Evolutionary conservation across 805 yeast species (phyloP), one percentile per base, ranked within the genome.

Genomic region (Barnettozyma salicaria): DNA sequence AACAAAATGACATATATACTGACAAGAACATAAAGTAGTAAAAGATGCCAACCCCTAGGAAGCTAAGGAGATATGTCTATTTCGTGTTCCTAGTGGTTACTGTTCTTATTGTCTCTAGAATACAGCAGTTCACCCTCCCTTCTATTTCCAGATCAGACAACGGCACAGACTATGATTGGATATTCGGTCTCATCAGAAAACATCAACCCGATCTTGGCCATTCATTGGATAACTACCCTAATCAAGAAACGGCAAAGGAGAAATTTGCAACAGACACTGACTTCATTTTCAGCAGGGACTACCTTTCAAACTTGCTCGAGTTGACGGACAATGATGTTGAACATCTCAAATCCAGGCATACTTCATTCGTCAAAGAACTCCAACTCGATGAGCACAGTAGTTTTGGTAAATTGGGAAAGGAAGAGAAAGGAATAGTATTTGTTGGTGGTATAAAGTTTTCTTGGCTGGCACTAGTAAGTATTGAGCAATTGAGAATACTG

Each of bases 361-460:
- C 47, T 2, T 41, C 56, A 8, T 67, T 59, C 40, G 45, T 71
- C 9, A 39, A 52, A 4, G 58, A 50, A 32, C 63, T 51, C 14
- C 29, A 56, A 6, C 40, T 52, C 4, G 68, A 75, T 4, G n/a
- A 19, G 7, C 41, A 34, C 14, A 18, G 18, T 5, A 16, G 19
- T 8, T 38, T 38, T 26, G 41, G 41, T 19, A 34, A 27, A 27
- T 18, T 20, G 19, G 31, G 33, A 6, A 19, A 61, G 4, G 60
- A 61, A 34, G 70, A 74, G 2, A 64, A 68, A 21, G 84, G 84
- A 2, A 68, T 77, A 19, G 90, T 72, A 24, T 76, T 67, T 52
- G 87, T 82, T 25, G 89, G 88, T 16, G 92, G 92, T 28, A 85
- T 85, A 4, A 73, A 71, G 44, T 80, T 77, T 58, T 78, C 82